Evolutionary conservation across 2,329 filamentous ascomycete genomes (phyloP), one percentile per base, ranked within the genome.

Genomic region (Sarocladiaceae sp.): DNA sequence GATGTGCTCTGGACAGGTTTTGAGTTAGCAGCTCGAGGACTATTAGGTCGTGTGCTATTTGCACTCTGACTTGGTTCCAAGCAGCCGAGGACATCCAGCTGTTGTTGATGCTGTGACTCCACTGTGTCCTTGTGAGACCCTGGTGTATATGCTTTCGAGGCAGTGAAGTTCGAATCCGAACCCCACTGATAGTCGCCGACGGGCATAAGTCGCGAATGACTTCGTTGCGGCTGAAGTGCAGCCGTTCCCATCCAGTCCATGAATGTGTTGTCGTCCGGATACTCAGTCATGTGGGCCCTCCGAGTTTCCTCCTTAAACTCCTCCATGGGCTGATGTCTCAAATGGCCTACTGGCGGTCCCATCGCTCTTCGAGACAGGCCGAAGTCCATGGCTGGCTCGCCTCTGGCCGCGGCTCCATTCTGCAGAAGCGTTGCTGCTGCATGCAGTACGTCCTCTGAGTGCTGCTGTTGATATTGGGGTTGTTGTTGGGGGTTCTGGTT

Each of bases 141-240:
- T 1, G 83, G 78, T 6, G 80, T 69, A 59, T 84, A 90, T n/a
- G 75, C 77, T 58, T 81, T 79, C 5, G 74, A 64, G 20, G 69
- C 66, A 55, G 71, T 76, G 62, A 90, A 90, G 53, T 73, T 80
- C n/a, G 76, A 65, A 64, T 90, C 86, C 1, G 86, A 86, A 10
- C 86, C 86, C 79, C 83, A 89, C 55, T 80, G 79, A 40, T 87
- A 72, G 50, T 78, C 74, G 60, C 73, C 54, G 53, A 66, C 64
- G 51, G 63, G 68, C 31, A 66, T 67, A 60, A 66, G 66, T 54
- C 66, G 66, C 54, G 66, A 56, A 50, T 61, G 33, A 37, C 47
- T 50, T 13, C 56, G 53, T 39, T 59, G 60, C 13, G 64, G 59
- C 20, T 64, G 64, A 8, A 60, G 56, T 11, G 66, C 68, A 55